A percentile compares a stretch with the other conserved stretches of the same genome.
phyloP scores from a whole-genome alignment of 2,329 filamentous ascomycete genomes.

The Hypoxylon sp. region DNA sequence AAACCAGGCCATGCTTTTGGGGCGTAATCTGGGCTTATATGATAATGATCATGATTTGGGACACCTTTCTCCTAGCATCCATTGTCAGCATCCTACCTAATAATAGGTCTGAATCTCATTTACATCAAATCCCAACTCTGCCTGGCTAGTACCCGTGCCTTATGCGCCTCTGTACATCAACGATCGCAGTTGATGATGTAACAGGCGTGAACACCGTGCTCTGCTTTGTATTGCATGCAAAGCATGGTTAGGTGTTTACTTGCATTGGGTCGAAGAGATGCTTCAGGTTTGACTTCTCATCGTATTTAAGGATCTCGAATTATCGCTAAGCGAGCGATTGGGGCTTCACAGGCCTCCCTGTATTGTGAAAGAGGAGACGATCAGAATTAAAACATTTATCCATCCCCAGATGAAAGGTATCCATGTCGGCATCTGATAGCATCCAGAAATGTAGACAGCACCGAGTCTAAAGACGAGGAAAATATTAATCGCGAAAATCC shows the following conservation, averaged over 20 bases:
- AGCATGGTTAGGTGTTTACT: background rate
- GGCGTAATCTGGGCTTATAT: background rate
- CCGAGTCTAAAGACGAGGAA: constrained; percentile 70
- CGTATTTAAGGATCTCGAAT: background rate
- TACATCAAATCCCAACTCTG: background rate
- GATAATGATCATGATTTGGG: background rate
- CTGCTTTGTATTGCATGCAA: background rate
- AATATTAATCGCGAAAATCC: constrained; percentile 20
- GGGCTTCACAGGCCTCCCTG: constrained; percentile 81
- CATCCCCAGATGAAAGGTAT: constrained; percentile 90
- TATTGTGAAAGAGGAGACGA: constrained; percentile 93
- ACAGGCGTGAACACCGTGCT: background rate
- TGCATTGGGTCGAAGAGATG: background rate
- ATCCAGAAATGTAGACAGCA: constrained; percentile 84
- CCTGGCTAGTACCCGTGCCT: background rate
- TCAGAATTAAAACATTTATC: constrained; percentile 85
- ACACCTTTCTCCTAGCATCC: background rate
- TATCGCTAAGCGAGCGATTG: background rate
- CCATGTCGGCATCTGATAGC: constrained; percentile 94
- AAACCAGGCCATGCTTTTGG: background rate
- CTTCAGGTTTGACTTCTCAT: background rate
- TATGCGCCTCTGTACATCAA: background rate
- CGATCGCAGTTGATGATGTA: background rate
- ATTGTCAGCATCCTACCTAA: background rate
- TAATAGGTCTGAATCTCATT: background rate